phyloP scores from a whole-genome alignment of 2,329 filamentous ascomycete species.

The Claviceps digitariae region DNA sequence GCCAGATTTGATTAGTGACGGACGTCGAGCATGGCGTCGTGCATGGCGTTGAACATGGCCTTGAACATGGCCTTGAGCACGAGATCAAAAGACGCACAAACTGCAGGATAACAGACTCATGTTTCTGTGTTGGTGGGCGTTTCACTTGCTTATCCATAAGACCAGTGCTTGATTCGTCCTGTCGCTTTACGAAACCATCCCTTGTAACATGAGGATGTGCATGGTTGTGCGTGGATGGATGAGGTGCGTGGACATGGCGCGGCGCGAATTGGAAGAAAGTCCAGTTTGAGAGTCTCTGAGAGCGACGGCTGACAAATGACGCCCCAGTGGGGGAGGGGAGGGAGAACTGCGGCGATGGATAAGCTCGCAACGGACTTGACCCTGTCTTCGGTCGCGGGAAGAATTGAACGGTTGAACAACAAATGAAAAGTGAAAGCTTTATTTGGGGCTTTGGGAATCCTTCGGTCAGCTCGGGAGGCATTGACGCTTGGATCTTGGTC shows the following conservation, averaged over 20 bases:
- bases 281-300: not conserved
- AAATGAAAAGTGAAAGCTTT: not conserved
- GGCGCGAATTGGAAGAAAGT: not conserved
- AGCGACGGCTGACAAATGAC: constrained; percentile 1
- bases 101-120: constrained; percentile 62
- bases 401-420: not conserved
- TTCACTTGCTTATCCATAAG: constrained; percentile 8
- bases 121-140: constrained; percentile 32
- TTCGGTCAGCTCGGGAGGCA: not conserved
- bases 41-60: not conserved
- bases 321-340: not conserved
- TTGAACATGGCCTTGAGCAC: constrained; percentile 1
- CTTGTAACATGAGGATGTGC: not conserved
- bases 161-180: not conserved
- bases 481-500: not conserved
- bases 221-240: not conserved
- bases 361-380: not conserved
- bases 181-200: not conserved
- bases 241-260: not conserved
- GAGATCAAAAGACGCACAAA: constrained; percentile 45
- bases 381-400: not conserved
- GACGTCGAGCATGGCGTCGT: not conserved
- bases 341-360: not conserved
- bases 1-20: not conserved
- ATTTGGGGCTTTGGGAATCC: not conserved